These are phyloP conservation scores for Coniochaeta prunicola DNA, from an alignment of 2,329 filamentous ascomycete genomes.

Conservation along the genomic window DNA sequence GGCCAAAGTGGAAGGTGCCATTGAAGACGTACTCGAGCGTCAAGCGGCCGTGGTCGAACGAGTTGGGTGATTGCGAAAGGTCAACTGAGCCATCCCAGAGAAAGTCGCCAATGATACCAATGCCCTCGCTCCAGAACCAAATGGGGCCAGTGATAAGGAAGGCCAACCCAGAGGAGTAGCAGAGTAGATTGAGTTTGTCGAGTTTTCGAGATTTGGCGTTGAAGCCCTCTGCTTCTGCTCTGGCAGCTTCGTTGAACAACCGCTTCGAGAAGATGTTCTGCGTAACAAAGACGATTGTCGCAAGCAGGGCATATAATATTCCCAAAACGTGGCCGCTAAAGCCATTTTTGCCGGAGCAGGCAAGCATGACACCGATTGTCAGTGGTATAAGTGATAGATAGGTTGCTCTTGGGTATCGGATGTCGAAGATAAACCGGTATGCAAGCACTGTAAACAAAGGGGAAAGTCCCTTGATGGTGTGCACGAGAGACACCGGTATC, in stretches of 20 bases:
- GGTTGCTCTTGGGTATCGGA: slow-evolving; percentile 78
- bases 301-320: slow-evolving; percentile 80
- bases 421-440: slow-evolving; percentile 82
- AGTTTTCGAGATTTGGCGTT: slow-evolving; percentile 65
- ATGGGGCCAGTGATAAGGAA: slow-evolving; percentile 84
- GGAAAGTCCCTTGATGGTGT: slow-evolving; percentile 96
- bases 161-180: slow-evolving; percentile 91
- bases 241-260: slow-evolving; percentile 89
- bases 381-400: slow-evolving; percentile 87
- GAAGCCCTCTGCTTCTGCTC: slow-evolving; percentile 68
- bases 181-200: slow-evolving; percentile 93
- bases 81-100: slow-evolving; percentile 73
- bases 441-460: slow-evolving; percentile 92
- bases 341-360: slow-evolving; percentile 73
- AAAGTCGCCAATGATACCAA: slow-evolving; percentile 69
- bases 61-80: slow-evolving; percentile 50
- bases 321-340: slow-evolving; percentile 85
- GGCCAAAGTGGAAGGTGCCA: slow-evolving; percentile 90
- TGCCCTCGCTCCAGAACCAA: slow-evolving; percentile 89
- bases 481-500: slow-evolving; percentile 93
- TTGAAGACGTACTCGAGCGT: slow-evolving; percentile 93
- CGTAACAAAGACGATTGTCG: slow-evolving; percentile 91
- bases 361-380: slow-evolving; percentile 90
- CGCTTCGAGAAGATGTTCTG: slow-evolving; percentile 99
- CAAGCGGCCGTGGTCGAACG: slow-evolving; percentile 67